A percentile compares a stretch with the other conserved stretches of the same genome.
Conservation (phyloP, 108 stramenopile genomes). For the Pseudonitzschia multiseries region DNA sequence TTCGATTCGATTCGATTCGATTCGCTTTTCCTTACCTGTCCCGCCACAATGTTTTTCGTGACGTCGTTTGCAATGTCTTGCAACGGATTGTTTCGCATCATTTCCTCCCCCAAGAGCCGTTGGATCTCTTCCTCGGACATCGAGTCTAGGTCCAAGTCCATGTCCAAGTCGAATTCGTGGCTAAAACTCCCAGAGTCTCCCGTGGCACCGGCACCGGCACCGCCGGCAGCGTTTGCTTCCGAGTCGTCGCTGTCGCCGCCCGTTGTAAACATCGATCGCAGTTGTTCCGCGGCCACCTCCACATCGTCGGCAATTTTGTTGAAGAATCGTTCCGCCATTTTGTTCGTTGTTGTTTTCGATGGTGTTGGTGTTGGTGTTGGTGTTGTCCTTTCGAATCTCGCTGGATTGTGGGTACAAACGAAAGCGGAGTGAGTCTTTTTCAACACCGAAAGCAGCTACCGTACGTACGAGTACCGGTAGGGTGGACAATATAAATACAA, state of each 20-base stretch:
- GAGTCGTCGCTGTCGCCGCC: not conserved
- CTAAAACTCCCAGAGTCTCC: not conserved
- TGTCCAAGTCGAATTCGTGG: conserved; percentile 4
- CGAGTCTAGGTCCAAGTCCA: conserved; percentile 17
- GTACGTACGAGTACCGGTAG: too few relatives aligned
- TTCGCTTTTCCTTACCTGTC: conserved; percentile 48
- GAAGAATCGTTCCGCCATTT: conserved; percentile 19
- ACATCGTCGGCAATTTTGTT: conserved; percentile 20
- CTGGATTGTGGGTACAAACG: too few relatives aligned
- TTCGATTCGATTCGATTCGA: not conserved
- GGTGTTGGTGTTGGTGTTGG: not conserved
- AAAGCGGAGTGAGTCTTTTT: too few relatives aligned
- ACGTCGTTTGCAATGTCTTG: conserved; percentile 82
- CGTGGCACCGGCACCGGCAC: not conserved
- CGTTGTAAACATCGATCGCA: conserved; percentile 10
- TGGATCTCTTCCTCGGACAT: conserved; percentile 29
- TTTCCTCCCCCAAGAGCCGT: conserved; percentile 19
- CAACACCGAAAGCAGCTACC: not conserved
- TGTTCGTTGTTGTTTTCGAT: not conserved
- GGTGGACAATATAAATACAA: too few relatives aligned
- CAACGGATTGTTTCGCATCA: conserved; percentile 56
- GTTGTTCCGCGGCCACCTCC: conserved; percentile 7
- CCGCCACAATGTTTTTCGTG: conserved; percentile 66
- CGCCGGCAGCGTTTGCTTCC: not conserved
- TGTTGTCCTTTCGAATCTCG: too few relatives aligned